Evolutionary conservation across 2,329 filamentous ascomycete genomes (phyloP), one percentile per base, ranked within the genome.

Genomic region (Blastomyces parvus): DNA sequence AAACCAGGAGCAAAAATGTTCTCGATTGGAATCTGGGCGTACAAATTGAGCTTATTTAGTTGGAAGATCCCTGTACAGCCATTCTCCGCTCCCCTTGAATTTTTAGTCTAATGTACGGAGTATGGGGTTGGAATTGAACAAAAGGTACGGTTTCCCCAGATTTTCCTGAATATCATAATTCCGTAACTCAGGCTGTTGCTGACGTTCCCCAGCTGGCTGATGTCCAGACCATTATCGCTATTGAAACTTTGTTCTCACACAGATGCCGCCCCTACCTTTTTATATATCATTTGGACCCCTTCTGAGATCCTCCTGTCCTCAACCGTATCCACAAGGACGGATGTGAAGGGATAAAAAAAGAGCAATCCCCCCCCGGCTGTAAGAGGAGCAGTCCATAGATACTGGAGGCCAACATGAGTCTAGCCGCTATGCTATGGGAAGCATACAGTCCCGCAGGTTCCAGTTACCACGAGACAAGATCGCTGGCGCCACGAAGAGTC

Each of bases 401-500:
- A 48, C 33, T 46, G 14, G 30, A 38, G 27, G 27, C n/a, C 27
- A 61, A 9, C 22, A 61, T 61, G 59, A 53, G n/a, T 40, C 33
- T 61, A 22, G 36, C 22, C 14, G n/a, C 46, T 13, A 13, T 38
- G 46, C 8, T 61, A 25, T 61, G 59, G 59, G 7, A 9, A 13
- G 44, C 46, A 46, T 52, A 27, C n/a, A 9, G 30, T 6, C 27
- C 36, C 13, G 17, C 22, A 7, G 19, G 27, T 17, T 19, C 30
- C 17, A 44, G 25, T 33, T 17, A 27, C 7, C 36, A n/a, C 50
- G 36, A 55, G 25, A 9, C n/a, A 25, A 60, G 46, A 48, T 38
- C 62, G 13, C 42, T 60, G 25, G 52, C 48, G 2, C 56, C 58
- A 36, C 59, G 62, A 60, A 46, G 56, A 58, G 42, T 52, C 22